Base-by-base conservation (phyloP, 225 moss, liverwort and hornwort genomes). In the Pseudisothecium myosuroides region DNA sequence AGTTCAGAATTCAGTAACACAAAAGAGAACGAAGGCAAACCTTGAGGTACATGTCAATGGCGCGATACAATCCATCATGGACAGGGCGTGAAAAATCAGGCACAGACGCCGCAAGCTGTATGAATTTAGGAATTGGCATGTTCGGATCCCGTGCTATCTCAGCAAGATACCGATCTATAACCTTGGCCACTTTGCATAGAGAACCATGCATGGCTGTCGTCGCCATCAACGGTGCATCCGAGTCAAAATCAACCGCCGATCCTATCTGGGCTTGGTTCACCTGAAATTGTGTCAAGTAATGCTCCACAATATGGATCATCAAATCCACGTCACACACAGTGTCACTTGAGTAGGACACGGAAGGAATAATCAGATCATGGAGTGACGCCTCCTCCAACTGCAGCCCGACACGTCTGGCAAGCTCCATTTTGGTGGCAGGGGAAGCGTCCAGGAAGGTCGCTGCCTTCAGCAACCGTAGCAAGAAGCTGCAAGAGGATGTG, bases 21-120 rank as follows among this genome's bases (percentile, higher is more conserved):
- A 19, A 68, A 68, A 32, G 54, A 39, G 17, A 59, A 17, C 83
- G 4, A 41, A 75, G 54, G 77, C 90, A 73, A 81, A 97, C 96
- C 97, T 95, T 96, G 50, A 97, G 96, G 76, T 95, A 97, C 91
- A 96, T 96, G 89, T 97, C 96, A 81, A 97, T 95, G 75, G 92
- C 95, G 47, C 95, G 95, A 67, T 97, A 97, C 80, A 97, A 89
- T 43, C 91, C 93, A 78, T 97, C 96, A 43, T 97, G 95, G 80
- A 90, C 90, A 87, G 95, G 95, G 6, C 96, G 93, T 12, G 95
- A 87, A 84, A 91, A 95, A 75, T 92, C 96, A 61, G 95, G 96
- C 29, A 96, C 91, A 58, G 92, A 91, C 69, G 94, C 93, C 9
- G 94, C 95, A 75, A 96, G 93, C 80, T 93, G 91, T 52, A 92